These are phyloP conservation scores for Claviceps lovelessii DNA, from an alignment of 2,329 filamentous ascomycete species.

Conservation along the genomic window DNA sequence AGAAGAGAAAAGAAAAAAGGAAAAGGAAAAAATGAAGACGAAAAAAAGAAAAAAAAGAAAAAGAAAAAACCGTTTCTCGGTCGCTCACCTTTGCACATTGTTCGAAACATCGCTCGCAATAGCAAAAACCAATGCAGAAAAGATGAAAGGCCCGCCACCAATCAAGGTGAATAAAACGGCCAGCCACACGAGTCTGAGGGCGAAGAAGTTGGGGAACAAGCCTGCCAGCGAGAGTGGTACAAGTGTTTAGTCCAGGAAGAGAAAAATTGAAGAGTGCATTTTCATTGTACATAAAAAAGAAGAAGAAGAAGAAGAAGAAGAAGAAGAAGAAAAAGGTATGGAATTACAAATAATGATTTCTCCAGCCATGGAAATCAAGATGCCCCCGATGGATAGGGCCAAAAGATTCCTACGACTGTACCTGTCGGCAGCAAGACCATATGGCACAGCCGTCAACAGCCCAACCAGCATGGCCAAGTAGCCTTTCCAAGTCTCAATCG, in stretches of 20 bases:
- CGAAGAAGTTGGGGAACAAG: conserved; percentile 1
- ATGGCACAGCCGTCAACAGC: conserved; percentile 1
- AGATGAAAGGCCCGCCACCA: conserved; percentile 2
- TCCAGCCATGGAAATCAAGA: conserved; percentile 1
- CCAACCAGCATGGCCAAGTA: not conserved
- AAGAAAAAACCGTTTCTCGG: not conserved
- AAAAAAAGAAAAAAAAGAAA: no score
- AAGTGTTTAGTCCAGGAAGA: no score
- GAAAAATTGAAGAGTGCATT: no score
- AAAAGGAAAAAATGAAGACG: not conserved
- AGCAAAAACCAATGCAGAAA: conserved; percentile 1
- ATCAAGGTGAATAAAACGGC: conserved; percentile 1
- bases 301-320: no score
- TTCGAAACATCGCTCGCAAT: conserved; percentile 3
- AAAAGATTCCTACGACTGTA: conserved; percentile 3
- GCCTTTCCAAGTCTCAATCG: not conserved
- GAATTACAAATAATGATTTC: conserved; percentile 3
- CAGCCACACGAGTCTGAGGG: conserved; percentile 2
- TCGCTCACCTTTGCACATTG: conserved; percentile 1
- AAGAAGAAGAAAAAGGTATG: no score
- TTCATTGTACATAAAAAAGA: no score
- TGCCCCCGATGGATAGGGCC: conserved; percentile 1
- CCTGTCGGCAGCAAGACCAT: conserved; percentile 5
- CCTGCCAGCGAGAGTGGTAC: not conserved
- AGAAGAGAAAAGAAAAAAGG: no score